Conservation (phyloP, 257 asterid species). For the Forsythia suspensa region DNA sequence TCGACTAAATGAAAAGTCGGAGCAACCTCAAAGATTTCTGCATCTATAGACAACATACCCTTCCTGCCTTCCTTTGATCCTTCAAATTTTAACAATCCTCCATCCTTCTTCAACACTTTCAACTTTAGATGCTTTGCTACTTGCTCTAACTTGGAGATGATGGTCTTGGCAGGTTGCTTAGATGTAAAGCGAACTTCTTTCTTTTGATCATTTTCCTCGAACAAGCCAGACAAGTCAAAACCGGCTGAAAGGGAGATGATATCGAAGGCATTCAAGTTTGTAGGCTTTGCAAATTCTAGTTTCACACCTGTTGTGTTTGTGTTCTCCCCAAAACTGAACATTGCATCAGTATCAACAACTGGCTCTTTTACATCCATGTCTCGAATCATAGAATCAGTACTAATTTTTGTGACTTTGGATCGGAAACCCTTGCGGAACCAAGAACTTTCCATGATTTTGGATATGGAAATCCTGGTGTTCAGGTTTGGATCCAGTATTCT, state of each 20-base stretch:
- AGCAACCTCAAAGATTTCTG: slow-evolving; percentile 62
- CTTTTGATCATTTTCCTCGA: slow-evolving; percentile 47
- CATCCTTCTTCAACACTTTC: slow-evolving; percentile 59
- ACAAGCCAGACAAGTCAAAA: slow-evolving; percentile 72
- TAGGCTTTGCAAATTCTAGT: slow-evolving; percentile 42
- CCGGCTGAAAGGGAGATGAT: slow-evolving; percentile 79
- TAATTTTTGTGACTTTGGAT: slow-evolving; percentile 10
- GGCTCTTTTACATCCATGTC: slow-evolving; percentile 10
- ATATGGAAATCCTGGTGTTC: slow-evolving; percentile 53
- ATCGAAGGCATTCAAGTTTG: slow-evolving; percentile 71
- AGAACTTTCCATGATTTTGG: slow-evolving; percentile 65
- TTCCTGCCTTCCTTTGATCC: slow-evolving; percentile 59
- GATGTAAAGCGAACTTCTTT: slow-evolving; percentile 60
- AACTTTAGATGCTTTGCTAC: slow-evolving; percentile 51
- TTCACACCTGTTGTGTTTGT: slow-evolving; percentile 8
- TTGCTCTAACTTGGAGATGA: slow-evolving; percentile 68
- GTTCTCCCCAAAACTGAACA: slow-evolving; percentile 15
- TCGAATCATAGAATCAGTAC: background rate
- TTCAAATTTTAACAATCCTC: slow-evolving; percentile 58
- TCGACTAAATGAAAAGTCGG: slow-evolving; percentile 66
- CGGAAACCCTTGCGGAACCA: slow-evolving; percentile 59
- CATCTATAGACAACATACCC: slow-evolving; percentile 66
- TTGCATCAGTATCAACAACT: slow-evolving; percentile 17
- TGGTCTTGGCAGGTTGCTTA: slow-evolving; percentile 47
- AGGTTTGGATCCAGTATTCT: slow-evolving; percentile 74